Base-by-base conservation (phyloP, 2,329 filamentous ascomycete species). In the Apiospora aurea region DNA sequence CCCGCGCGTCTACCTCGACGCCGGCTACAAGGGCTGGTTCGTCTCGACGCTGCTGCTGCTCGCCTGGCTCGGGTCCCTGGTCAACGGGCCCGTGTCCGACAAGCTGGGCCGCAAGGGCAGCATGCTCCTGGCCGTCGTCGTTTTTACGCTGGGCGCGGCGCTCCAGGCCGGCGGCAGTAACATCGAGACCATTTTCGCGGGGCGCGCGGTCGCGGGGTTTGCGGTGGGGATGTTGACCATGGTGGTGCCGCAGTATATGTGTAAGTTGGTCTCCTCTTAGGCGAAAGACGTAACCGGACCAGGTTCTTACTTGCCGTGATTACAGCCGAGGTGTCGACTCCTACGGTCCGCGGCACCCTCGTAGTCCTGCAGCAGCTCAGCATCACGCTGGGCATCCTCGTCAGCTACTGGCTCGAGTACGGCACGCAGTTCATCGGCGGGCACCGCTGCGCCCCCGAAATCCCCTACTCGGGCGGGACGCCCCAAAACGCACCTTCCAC, bases 1-100 rank as follows among this genome's bases (percentile, higher is more conserved):
- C 57, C 78, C 78, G 11, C 76, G 79, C 10, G 80, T 86, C 21
- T 84, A 82, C 68, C 71, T 80, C 0, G 84, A 87, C 72, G 84
- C 81, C 72, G 76, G 82, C 14, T 86, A 86, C 78, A 86, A 87
- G 73, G 86, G 86, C 44, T 88, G 86, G 86, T 87, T 88, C 70
- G 85, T 87, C 1, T 87, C 87, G 7, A 85, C 83, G 2, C 77
- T 88, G 5, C 76, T 87, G 13, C 78, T 88, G 0, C 78, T 83
- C 68, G 86, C 85, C 6, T 87, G 85, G 85, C 77, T 86, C 68
- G 86, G 87, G 2, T 86, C 86, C 1, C 78, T 88, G 38, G 69
- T 81, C 72, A 83, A 83, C 70, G 83, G 83, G 0, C 80, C 83
- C 34, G 29, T 83, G 38, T 81, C 82, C 38, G 82, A 83, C 71